These are phyloP conservation scores for Rauvolfia tetraphylla DNA, from an alignment of 257 asterid genomes.

Conservation along the genomic window DNA sequence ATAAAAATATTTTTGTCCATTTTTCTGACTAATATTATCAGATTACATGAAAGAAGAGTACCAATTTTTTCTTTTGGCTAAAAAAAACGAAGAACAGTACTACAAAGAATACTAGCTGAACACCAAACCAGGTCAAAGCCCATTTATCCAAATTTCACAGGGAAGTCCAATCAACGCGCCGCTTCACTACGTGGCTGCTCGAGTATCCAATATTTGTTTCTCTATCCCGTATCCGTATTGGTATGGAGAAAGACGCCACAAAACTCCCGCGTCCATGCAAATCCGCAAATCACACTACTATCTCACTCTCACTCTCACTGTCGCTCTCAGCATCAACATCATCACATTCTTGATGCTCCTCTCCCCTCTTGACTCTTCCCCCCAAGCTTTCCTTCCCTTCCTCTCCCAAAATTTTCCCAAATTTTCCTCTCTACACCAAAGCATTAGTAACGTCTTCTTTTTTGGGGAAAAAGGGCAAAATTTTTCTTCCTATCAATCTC, in stretches of 20 bases:
- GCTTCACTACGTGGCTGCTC: conserved; percentile 18
- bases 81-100: too few species aligned
- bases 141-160: neutral
- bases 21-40: neutral
- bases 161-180: conserved; percentile 30
- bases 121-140: neutral
- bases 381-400: neutral
- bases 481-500: neutral
- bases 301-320: conserved; percentile 9
- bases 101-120: too few species aligned
- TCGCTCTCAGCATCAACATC: neutral
- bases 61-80: too few species aligned
- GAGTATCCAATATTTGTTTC: neutral
- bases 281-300: neutral
- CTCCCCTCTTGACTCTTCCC: neutral
- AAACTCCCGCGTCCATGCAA: conserved; percentile 79
- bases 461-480: neutral
- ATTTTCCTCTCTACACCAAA: neutral
- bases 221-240: neutral
- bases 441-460: conserved; percentile 1
- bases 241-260: conserved; percentile 38
- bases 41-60: neutral
- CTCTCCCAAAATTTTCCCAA: neutral
- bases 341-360: neutral
- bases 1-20: too few species aligned